A percentile compares a stretch with the other conserved stretches of the same genome.
Evolutionary conservation across 2,329 filamentous ascomycete genomes (phyloP).

Genomic region (Aspergillus tamarii): DNA sequence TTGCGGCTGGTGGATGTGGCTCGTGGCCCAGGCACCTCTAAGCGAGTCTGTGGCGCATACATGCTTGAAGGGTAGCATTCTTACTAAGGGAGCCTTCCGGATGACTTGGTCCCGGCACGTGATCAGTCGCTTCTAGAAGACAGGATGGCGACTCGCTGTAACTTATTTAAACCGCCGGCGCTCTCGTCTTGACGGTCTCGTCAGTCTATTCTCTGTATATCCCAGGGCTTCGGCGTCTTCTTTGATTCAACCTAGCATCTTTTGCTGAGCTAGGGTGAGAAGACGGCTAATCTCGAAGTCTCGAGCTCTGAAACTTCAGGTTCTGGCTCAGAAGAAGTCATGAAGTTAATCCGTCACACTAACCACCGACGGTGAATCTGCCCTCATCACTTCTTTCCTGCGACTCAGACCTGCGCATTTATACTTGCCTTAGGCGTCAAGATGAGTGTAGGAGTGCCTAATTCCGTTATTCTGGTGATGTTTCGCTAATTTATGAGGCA

Average conservation of each 20-base stretch:
- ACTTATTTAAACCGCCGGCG: slow-evolving; percentile 13
- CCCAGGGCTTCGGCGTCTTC: slow-evolving; percentile 1
- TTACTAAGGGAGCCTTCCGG: slow-evolving; percentile 7
- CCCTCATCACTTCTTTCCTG: slow-evolving; percentile 19
- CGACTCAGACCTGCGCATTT: slow-evolving; percentile 4
- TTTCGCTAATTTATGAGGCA: slow-evolving; percentile 31
- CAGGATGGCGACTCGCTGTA: slow-evolving; percentile 23
- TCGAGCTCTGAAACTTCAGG: slow-evolving; percentile 18
- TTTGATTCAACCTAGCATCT: background rate
- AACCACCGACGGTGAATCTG: slow-evolving; percentile 44
- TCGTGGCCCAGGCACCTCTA: slow-evolving; percentile 33
- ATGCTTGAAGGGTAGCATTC: background rate
- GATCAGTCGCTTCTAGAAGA: slow-evolving; percentile 30
- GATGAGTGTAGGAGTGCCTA: slow-evolving; percentile 43
- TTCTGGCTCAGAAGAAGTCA: slow-evolving; percentile 38
- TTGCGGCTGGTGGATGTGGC: slow-evolving; percentile 39
- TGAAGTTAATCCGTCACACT: slow-evolving; percentile 42
- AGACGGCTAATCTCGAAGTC: slow-evolving; percentile 18
- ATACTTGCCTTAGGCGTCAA: slow-evolving; percentile 11
- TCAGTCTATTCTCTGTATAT: slow-evolving; percentile 11
- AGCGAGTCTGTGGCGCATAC: slow-evolving; percentile 41
- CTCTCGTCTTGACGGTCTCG: slow-evolving; percentile 13
- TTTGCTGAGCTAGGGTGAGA: slow-evolving; percentile 12
- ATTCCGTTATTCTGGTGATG: background rate
- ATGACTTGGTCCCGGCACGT: slow-evolving; percentile 27